Percentiles rank a stretch among this genome's conserved stretches.
Conservation (phyloP, 192 early-diverging fungal genomes). For the Fimicolochytrium jonesii region DNA sequence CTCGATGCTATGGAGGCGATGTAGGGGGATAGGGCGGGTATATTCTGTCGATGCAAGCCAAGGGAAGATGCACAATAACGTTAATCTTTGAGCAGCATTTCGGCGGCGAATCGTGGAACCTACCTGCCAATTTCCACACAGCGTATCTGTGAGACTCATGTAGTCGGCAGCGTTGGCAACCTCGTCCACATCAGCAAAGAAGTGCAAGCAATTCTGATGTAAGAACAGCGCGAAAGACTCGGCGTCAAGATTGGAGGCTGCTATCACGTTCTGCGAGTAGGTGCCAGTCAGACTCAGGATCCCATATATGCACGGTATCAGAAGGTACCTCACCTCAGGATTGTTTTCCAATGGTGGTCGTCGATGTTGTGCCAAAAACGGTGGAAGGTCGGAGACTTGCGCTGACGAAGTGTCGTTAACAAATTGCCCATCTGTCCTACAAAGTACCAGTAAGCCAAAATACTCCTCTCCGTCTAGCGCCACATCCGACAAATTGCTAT, state of each 20-base stretch:
- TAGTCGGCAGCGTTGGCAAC: slow-evolving; percentile 18
- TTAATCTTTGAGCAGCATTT: background rate
- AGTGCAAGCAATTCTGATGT: slow-evolving; percentile 34
- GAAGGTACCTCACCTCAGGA: slow-evolving; percentile 36
- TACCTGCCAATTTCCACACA: slow-evolving; percentile 35
- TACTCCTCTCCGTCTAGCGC: too few relatives aligned
- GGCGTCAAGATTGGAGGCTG: slow-evolving; percentile 26
- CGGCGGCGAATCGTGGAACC: background rate
- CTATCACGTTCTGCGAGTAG: slow-evolving; percentile 25
- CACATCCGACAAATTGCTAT: too few relatives aligned
- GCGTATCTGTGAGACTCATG: slow-evolving; percentile 26
- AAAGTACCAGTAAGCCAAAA: too few relatives aligned
- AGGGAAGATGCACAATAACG: background rate
- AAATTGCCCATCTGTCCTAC: too few relatives aligned
- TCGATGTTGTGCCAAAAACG: slow-evolving; percentile 8
- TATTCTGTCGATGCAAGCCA: slow-evolving; percentile 15
- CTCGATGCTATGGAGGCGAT: slow-evolving; percentile 32
- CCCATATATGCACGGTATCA: too few relatives aligned
- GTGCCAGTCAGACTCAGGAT: too few relatives aligned
- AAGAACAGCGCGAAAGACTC: slow-evolving; percentile 31
- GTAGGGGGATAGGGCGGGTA: slow-evolving; percentile 17
- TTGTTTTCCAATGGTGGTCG: slow-evolving; percentile 31
- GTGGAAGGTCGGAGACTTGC: slow-evolving; percentile 1
- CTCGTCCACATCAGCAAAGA: slow-evolving; percentile 36
- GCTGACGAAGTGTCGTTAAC: background rate